Conservation (phyloP, 345 rosid genomes). For the Ceriops decandra region DNA sequence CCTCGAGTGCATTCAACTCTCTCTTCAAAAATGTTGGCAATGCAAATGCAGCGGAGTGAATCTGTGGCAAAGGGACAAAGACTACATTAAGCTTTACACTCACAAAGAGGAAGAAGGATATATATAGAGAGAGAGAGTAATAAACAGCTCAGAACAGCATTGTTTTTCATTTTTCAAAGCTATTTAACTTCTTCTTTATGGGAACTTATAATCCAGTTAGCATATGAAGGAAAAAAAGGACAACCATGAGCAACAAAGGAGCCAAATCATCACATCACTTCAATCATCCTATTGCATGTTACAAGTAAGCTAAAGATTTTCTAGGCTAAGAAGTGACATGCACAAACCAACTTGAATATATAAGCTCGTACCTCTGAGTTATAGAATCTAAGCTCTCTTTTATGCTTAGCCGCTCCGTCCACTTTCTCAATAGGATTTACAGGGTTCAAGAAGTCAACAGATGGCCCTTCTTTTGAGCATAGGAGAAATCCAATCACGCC, state of each 20-base stretch:
- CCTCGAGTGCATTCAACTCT: slow-evolving; percentile 57
- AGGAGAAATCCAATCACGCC: slow-evolving; percentile 86
- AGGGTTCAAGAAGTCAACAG: slow-evolving; percentile 79
- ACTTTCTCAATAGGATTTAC: slow-evolving; percentile 84
- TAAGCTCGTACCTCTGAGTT: slow-evolving; percentile 63
- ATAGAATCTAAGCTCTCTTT: slow-evolving; percentile 69
- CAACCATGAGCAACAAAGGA: too few species aligned
- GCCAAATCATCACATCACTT: too few species aligned
- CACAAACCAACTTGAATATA: background rate
- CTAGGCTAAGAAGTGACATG: background rate
- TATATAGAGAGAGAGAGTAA: too few species aligned
- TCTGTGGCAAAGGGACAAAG: slow-evolving; percentile 40
- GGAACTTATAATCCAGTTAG: too few species aligned
- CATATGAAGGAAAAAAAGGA: too few species aligned
- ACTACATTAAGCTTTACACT: background rate
- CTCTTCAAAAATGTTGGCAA: slow-evolving; percentile 76
- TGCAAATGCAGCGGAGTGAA: slow-evolving; percentile 80
- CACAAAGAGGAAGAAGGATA: too few species aligned
- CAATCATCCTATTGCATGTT: too few species aligned
- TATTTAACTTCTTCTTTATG: too few species aligned
- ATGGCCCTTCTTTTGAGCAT: slow-evolving; percentile 75
- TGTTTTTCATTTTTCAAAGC: too few species aligned
- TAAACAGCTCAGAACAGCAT: too few species aligned
- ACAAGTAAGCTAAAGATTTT: background rate
- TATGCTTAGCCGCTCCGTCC: slow-evolving; percentile 59